Percentiles rank a stretch among this genome's conserved stretches.
Conservation (phyloP, 805 yeast genomes). For the Wickerhamomyces chaumierensis region DNA sequence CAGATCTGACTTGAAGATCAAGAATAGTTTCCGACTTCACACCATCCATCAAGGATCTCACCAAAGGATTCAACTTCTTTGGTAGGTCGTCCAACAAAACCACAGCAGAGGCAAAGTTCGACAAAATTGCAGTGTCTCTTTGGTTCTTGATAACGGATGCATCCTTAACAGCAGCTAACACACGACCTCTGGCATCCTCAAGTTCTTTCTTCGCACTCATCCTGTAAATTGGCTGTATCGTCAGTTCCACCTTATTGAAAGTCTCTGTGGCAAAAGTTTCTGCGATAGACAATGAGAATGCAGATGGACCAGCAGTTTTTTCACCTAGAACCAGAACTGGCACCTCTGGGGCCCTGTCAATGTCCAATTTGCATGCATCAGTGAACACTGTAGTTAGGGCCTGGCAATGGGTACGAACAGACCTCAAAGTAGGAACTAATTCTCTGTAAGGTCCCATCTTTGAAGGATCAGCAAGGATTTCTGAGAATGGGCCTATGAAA, state of each 20-base stretch:
- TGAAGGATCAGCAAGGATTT: slow-evolving; percentile 30
- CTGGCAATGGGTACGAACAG: slow-evolving; percentile 79
- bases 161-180: slow-evolving; percentile 53
- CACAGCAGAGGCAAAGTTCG: slow-evolving; percentile 70
- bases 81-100: slow-evolving; percentile 63
- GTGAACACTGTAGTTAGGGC: slow-evolving; percentile 71
- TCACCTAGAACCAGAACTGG: slow-evolving; percentile 94
- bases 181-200: slow-evolving; percentile 68
- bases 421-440: slow-evolving; percentile 73
- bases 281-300: slow-evolving; percentile 74
- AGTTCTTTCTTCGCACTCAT: slow-evolving; percentile 61
- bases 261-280: slow-evolving; percentile 54
- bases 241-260: slow-evolving; percentile 51
- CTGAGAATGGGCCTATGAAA: slow-evolving; percentile 5
- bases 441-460: slow-evolving; percentile 59
- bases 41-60: slow-evolving; percentile 86
- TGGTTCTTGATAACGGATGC: slow-evolving; percentile 41
- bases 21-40: slow-evolving; percentile 63
- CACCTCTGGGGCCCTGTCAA: slow-evolving; percentile 62
- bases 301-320: slow-evolving; percentile 86
- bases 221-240: slow-evolving; percentile 57
- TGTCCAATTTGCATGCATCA: slow-evolving; percentile 63
- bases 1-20: slow-evolving; percentile 60
- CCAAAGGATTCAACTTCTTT: slow-evolving; percentile 76
- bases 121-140: slow-evolving; percentile 49